phyloP scores from a whole-genome alignment of 805 yeast genomes.

The Kazachstania viticola region DNA sequence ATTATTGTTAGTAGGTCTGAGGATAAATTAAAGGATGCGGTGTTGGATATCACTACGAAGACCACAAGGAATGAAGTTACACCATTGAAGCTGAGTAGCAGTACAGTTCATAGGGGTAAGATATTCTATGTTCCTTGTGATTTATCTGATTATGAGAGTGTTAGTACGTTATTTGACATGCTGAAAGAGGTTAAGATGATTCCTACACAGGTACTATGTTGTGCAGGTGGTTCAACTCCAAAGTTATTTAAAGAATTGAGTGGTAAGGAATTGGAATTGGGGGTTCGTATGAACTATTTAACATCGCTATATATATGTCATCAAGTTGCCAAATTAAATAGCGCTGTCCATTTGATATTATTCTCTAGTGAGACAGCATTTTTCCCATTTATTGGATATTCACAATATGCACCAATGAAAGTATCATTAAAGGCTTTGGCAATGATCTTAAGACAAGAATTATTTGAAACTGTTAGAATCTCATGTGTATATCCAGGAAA shows the following conservation, averaged over 20 bases:
- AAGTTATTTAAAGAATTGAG: constrained; percentile 63
- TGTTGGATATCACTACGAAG: constrained; percentile 29
- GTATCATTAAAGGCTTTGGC: constrained; percentile 71
- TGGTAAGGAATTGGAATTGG: constrained; percentile 43
- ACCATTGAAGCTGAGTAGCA: no score
- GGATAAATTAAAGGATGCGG: constrained; percentile 41
- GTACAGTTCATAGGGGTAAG: constrained; percentile 14
- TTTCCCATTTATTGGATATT: constrained; percentile 84
- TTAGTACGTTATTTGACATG: constrained; percentile 25
- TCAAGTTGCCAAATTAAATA: constrained; percentile 33
- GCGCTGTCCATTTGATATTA: constrained; percentile 40
- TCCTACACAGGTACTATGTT: constrained; percentile 70
- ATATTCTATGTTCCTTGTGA: constrained; percentile 49
- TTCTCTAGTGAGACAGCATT: constrained; percentile 73
- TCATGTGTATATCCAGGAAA: constrained; percentile 81
- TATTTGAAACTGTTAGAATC: constrained; percentile 50
- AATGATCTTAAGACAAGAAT: constrained; percentile 75
- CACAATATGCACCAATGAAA: constrained; percentile 82
- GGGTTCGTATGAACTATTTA: constrained; percentile 58
- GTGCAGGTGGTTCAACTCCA: constrained; percentile 83
- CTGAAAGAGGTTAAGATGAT: constrained; percentile 19
- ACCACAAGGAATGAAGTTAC: constrained; percentile 1
- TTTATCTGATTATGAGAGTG: constrained; percentile 41
- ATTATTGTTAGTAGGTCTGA: constrained; percentile 70
- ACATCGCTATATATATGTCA: constrained; percentile 68